Conservation (phyloP, 2,329 filamentous ascomycete genomes). For the Talaromyces verruculosus region DNA sequence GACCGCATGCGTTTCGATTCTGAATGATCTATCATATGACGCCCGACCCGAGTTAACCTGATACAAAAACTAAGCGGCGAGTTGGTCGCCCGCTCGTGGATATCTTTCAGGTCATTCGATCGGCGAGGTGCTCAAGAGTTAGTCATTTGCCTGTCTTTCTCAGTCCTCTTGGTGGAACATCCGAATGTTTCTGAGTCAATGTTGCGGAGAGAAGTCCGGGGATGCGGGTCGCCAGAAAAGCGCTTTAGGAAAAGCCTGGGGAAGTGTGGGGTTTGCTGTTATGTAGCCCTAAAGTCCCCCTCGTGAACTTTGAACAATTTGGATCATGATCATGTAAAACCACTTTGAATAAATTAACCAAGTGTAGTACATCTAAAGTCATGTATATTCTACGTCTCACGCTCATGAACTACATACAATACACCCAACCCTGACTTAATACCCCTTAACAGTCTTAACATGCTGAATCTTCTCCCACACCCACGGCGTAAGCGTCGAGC, state of each 20-base stretch:
- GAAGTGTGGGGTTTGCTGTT: background rate
- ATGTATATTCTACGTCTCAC: background rate
- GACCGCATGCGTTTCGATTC: background rate
- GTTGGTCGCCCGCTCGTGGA: background rate
- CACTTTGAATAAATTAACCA: no score
- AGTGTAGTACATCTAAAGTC: no score
- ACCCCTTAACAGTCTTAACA: slow-evolving; percentile 8
- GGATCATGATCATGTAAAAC: background rate
- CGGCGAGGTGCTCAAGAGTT: background rate
- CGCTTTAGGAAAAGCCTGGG: background rate
- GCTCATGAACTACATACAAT: background rate
- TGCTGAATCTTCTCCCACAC: slow-evolving; percentile 13
- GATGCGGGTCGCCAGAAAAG: background rate
- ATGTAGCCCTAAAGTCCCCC: background rate
- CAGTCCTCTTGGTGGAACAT: background rate
- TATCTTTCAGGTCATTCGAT: background rate
- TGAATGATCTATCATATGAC: background rate
- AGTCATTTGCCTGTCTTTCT: background rate
- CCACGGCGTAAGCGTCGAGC: slow-evolving; percentile 14
- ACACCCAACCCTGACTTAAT: background rate
- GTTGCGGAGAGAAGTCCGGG: slow-evolving; percentile 3
- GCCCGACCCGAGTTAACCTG: background rate
- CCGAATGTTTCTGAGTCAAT: background rate
- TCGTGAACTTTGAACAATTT: background rate
- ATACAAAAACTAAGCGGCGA: background rate